Evolutionary conservation across 208 protist species (phyloP).

Genomic region (Trypanosoma conorhini): DNA sequence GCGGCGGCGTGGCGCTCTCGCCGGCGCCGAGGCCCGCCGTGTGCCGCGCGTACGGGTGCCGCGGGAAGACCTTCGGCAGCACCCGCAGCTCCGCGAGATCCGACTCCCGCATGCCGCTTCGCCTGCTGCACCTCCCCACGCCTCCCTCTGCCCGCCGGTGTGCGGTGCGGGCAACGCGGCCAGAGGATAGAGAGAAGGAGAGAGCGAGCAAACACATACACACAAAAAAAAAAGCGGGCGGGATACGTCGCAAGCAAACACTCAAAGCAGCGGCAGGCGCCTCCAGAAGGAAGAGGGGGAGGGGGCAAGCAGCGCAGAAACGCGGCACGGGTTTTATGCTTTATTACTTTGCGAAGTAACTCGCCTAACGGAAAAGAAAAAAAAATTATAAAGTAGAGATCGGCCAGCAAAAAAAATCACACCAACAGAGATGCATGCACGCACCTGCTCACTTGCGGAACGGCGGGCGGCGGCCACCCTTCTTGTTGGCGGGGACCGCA

Average conservation of each 20-base stretch:
- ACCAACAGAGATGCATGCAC: conserved; percentile 6
- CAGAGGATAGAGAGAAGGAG: not conserved
- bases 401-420: conserved; percentile 10
- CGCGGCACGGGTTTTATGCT: conserved; percentile 7
- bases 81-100: conserved; percentile 22
- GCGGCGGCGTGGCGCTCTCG: not conserved
- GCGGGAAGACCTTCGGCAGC: conserved; percentile 29
- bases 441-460: conserved; percentile 33
- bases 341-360: not conserved
- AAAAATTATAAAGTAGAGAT: conserved; percentile 27
- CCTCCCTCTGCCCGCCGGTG: not conserved
- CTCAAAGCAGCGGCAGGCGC: not conserved
- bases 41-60: conserved; percentile 25
- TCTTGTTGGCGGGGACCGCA: conserved; percentile 30
- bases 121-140: not conserved
- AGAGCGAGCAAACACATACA: conserved; percentile 2
- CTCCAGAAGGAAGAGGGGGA: not conserved
- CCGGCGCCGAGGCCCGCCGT: conserved; percentile 21
- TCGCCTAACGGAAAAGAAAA: conserved; percentile 25
- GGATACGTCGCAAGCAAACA: not conserved
- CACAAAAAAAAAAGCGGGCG: conserved; percentile 21
- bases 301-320: conserved; percentile 4
- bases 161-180: not conserved
- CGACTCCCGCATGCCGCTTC: conserved; percentile 11
- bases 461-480: conserved; percentile 31